Evolutionary conservation across 768 basidiomycete genomes (phyloP).

Genomic region (Lactarius hatsudake): DNA sequence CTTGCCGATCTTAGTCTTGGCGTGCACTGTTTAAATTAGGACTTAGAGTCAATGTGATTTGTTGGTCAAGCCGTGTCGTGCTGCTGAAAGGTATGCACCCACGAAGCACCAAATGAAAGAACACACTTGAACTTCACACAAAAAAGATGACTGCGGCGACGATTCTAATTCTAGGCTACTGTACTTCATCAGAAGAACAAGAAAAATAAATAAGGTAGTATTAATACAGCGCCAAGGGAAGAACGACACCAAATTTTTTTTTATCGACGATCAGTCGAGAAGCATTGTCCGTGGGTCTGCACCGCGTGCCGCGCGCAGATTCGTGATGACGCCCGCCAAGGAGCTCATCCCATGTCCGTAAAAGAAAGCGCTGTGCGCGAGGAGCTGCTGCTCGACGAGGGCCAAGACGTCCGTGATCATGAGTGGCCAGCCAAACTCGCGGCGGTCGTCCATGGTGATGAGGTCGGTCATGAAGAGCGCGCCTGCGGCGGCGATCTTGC

Average conservation of each 20-base stretch:
- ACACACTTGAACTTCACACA: neutral
- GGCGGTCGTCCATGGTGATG: slow-evolving; percentile 42
- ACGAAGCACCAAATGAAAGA: neutral
- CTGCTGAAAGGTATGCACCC: neutral
- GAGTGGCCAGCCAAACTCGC: slow-evolving; percentile 41
- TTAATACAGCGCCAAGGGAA: neutral
- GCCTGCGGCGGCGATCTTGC: slow-evolving; percentile 36
- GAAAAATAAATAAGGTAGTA: too few species aligned
- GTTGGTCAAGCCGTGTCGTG: neutral
- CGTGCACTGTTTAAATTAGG: neutral
- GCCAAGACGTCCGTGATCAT: slow-evolving; percentile 44
- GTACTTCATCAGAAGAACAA: too few species aligned
- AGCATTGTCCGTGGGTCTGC: slow-evolving; percentile 37
- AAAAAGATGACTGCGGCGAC: neutral
- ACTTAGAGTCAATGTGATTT: neutral
- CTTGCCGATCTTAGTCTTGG: neutral
- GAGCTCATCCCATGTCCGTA: slow-evolving; percentile 40
- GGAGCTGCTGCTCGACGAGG: slow-evolving; percentile 42
- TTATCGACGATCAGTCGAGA: slow-evolving; percentile 34
- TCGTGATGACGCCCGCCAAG: slow-evolving; percentile 41
- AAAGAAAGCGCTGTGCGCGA: slow-evolving; percentile 38
- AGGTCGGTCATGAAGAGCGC: slow-evolving; percentile 43
- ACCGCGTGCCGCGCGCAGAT: slow-evolving; percentile 39
- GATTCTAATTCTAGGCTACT: too few species aligned
- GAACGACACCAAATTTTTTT: too few species aligned